phyloP scores from a whole-genome alignment of 352 stramenopile species.

The Phytopythium mirpurense region DNA sequence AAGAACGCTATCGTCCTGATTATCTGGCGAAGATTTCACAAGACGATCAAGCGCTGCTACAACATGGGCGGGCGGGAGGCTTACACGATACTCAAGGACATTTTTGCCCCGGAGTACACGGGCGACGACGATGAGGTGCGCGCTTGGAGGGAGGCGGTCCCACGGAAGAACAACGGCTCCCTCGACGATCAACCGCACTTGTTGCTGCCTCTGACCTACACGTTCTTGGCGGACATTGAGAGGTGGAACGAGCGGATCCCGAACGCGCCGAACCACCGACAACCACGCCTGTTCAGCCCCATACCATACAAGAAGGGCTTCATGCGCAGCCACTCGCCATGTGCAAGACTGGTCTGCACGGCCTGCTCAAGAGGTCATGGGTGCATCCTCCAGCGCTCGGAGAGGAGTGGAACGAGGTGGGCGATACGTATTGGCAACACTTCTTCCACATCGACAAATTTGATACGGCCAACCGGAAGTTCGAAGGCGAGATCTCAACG shows the following conservation, averaged over 20 bases:
- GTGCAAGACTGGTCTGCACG: constrained; percentile 4
- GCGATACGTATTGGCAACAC: not conserved
- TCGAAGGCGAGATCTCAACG: constrained; percentile 9
- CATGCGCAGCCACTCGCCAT: constrained; percentile 14
- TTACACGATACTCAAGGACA: constrained; percentile 7
- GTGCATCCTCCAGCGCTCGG: not conserved
- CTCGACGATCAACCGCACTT: not conserved
- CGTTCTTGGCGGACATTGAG: constrained; percentile 4
- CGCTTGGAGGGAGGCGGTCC: not conserved
- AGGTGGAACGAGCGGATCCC: constrained; percentile 5
- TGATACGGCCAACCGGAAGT: constrained; percentile 6
- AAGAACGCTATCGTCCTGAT: constrained; percentile 3
- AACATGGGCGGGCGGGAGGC: not conserved
- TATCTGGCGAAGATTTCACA: constrained; percentile 9
- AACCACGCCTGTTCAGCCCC: constrained; percentile 6
- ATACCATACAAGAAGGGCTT: constrained; percentile 16
- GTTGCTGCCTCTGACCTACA: constrained; percentile 1
- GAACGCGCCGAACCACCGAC: too few relatives aligned
- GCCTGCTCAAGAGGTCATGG: constrained; percentile 5
- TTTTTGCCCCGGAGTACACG: not conserved
- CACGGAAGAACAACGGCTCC: not conserved
- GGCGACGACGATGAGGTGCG: not conserved
- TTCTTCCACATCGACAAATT: constrained; percentile 15
- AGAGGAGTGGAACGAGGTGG: not conserved
- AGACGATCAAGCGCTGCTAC: constrained; percentile 8